Percentiles rank a stretch among this genome's conserved stretches.
Conservation (phyloP, 1,284 basidiomycete genomes). For the Rhodotorula glutinis region DNA sequence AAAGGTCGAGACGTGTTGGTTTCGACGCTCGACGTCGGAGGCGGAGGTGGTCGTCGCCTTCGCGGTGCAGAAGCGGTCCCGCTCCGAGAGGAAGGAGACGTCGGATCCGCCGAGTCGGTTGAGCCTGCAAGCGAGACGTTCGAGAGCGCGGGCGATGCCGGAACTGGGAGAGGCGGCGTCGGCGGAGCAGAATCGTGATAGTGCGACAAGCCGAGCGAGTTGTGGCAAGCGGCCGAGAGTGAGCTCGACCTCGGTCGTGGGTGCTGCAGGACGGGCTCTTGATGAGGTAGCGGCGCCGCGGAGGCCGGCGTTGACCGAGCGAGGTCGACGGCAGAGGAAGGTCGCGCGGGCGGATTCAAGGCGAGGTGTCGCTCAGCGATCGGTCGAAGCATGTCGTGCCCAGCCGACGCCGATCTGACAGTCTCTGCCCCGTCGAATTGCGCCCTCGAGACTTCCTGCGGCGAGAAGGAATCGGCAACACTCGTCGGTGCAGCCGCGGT, state of each 20-base stretch:
- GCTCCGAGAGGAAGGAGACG: background rate
- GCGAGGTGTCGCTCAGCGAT: conserved; percentile 3
- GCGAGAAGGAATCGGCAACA: background rate
- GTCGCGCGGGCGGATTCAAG: background rate
- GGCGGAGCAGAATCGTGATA: background rate
- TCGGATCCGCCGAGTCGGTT: conserved; percentile 2
- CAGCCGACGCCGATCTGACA: conserved; percentile 1
- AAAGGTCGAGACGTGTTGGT: background rate
- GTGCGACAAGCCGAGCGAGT: conserved; percentile 4
- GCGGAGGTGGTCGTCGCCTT: background rate
- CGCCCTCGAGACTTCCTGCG: background rate
- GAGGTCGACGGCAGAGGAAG: conserved; percentile 4
- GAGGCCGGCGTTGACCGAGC: conserved; percentile 5
- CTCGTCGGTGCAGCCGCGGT: background rate
- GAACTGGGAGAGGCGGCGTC: background rate
- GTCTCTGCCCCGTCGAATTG: background rate
- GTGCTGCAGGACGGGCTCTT: background rate
- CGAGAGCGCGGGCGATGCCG: background rate
- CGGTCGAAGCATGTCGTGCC: conserved; percentile 10
- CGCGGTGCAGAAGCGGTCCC: background rate
- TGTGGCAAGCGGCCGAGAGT: conserved; percentile 5
- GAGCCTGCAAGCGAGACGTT: background rate
- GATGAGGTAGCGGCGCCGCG: background rate
- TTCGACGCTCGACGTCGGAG: background rate
- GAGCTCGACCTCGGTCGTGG: conserved; percentile 26